These are phyloP conservation scores for Schizopora paradoxa DNA, from an alignment of 1,284 basidiomycete genomes.

Conservation along the genomic window DNA sequence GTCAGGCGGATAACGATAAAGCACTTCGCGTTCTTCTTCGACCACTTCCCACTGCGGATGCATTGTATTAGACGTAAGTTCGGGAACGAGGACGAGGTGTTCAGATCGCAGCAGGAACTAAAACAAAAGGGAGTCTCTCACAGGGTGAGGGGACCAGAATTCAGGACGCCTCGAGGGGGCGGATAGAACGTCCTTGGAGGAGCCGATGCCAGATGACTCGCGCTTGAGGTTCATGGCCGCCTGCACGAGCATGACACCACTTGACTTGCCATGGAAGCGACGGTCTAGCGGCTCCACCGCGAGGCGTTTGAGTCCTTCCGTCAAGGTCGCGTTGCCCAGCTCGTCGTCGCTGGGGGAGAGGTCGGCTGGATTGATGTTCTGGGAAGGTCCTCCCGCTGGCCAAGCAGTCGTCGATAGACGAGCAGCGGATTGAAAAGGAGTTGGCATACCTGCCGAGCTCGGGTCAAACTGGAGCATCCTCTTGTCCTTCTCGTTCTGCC, in stretches of 20 bases:
- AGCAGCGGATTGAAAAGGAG: constrained; percentile 5
- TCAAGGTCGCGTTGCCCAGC: constrained; percentile 31
- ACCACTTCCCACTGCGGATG: constrained; percentile 43
- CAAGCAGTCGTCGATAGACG: constrained; percentile 4
- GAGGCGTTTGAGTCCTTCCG: constrained; percentile 34
- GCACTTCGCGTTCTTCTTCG: constrained; percentile 26
- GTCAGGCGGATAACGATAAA: constrained; percentile 47
- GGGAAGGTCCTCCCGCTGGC: not conserved
- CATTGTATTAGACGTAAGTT: no score
- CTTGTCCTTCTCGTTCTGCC: constrained; percentile 30
- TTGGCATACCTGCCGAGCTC: no score
- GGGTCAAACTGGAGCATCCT: no score
- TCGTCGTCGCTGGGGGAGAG: constrained; percentile 36
- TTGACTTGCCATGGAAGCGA: constrained; percentile 71
- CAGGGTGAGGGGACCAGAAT: constrained; percentile 28
- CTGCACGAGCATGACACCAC: constrained; percentile 59
- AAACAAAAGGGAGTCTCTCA: constrained; percentile 14
- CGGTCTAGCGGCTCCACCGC: constrained; percentile 31
- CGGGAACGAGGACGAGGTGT: no score
- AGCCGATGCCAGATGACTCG: constrained; percentile 39
- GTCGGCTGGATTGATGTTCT: constrained; percentile 22
- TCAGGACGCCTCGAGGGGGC: constrained; percentile 21
- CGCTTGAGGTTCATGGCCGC: constrained; percentile 63
- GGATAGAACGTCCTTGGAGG: constrained; percentile 9
- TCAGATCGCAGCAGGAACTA: not conserved